phyloP scores from a whole-genome alignment of 306 rosid genomes.

The Castanea mollissima region DNA sequence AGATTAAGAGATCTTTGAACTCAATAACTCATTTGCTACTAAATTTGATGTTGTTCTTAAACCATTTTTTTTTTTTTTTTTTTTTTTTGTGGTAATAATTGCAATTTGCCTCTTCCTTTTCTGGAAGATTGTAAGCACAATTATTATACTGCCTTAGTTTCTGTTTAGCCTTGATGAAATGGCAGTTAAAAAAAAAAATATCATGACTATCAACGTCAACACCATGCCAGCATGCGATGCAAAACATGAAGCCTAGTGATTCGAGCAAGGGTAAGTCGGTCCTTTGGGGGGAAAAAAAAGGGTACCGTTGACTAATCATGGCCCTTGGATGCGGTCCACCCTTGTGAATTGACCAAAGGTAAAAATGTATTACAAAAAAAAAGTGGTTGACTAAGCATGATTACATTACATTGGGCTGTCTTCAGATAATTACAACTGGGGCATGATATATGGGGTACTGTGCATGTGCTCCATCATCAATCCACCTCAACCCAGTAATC shows the following conservation, averaged over 20 bases:
- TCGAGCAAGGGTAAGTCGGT: slow-evolving; percentile 27
- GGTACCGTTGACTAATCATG: background rate
- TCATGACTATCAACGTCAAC: slow-evolving; percentile 21
- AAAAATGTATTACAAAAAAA: background rate
- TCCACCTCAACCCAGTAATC: background rate
- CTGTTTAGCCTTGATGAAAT: too few relatives aligned
- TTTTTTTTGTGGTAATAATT: too few relatives aligned
- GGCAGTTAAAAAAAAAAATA: too few relatives aligned
- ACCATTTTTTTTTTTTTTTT: too few relatives aligned
- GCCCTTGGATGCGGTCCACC: slow-evolving; percentile 16
- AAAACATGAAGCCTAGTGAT: background rate
- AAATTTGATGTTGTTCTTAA: too few relatives aligned
- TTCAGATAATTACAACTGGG: slow-evolving; percentile 7
- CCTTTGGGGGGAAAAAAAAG: background rate
- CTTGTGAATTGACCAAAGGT: slow-evolving; percentile 36
- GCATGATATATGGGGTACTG: background rate
- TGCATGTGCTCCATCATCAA: slow-evolving; percentile 17
- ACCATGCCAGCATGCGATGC: slow-evolving; percentile 2
- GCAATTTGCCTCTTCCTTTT: too few relatives aligned
- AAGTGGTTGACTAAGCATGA: slow-evolving; percentile 30
- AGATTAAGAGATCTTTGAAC: too few relatives aligned
- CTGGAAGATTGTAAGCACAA: too few relatives aligned
- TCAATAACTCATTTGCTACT: too few relatives aligned
- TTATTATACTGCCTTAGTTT: too few relatives aligned
- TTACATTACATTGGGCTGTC: slow-evolving; percentile 12